Base-by-base conservation (phyloP, 2,329 filamentous ascomycete species). In the Bipolaris sorokiniana region DNA sequence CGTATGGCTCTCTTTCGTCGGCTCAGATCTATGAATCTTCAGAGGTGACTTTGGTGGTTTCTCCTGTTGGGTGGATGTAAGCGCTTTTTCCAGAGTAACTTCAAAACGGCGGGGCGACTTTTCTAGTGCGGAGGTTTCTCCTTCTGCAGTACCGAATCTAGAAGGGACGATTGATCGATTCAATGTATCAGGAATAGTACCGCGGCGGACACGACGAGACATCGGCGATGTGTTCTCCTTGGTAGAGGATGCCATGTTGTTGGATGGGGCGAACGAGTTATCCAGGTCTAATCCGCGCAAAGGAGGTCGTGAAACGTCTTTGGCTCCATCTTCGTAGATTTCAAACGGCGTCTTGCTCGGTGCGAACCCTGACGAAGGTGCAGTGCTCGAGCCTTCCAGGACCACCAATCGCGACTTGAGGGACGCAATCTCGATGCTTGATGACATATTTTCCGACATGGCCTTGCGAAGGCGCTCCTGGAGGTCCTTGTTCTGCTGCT, bases 401-500 rank as follows among this genome's bases (percentile, higher is more conserved):
- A 61, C 64, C 1, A 64, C 66, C 20, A 77, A 62, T 2, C 72
- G 71, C 23, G 64, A 60, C 53, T 75, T 77, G 7, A 78, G 62
- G 3, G 64, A 65, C 11, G 74, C 66, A 10, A 75, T 70, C 50
- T 78, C 74, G 36, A 73, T 67, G 28, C 64, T 73, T 9, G 69
- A 64, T 11, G 68, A 68, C 9, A 60, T 51, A 33, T 72, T 74
- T 47, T 76, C 75, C 7, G 67, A 66, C 66, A 75, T 66, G 7
- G 70, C 68, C 48, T 70, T 62, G 34, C 71, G 72, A 37, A 78
- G 54, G 34, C 66, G 65, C 51, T 78, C 74, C 45, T 79, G 74
- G 16, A 76, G 73, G 11, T 79, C 78, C 52, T 77, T 78, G 63
- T 89, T 82, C 58, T 87, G 83, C 5, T 82, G 80, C 51, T 87